Percentiles rank a stretch among this genome's conserved stretches.
phyloP scores from a whole-genome alignment of 2,329 filamentous ascomycete genomes.

The Huntiella omanensis region DNA sequence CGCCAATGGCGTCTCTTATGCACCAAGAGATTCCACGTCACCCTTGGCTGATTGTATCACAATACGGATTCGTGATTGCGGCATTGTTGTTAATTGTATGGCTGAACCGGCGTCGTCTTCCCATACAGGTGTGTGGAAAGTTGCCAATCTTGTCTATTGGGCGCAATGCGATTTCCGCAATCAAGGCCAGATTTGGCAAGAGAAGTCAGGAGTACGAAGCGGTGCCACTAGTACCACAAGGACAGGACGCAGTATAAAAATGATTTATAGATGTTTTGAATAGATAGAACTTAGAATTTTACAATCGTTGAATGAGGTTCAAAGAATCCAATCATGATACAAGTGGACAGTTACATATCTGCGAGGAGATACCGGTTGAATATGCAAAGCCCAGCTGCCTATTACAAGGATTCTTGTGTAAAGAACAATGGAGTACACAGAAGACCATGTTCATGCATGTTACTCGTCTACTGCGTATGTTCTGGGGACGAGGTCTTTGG shows the following conservation, averaged over 20 bases:
- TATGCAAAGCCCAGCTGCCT: too few species aligned
- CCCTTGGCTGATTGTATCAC: slow-evolving; percentile 2
- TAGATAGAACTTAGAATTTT: too few species aligned
- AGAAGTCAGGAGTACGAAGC: slow-evolving; percentile 2
- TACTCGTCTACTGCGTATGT: too few species aligned
- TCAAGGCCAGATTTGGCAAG: not conserved
- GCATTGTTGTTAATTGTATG: not conserved
- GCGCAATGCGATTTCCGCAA: not conserved
- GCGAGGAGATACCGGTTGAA: too few species aligned
- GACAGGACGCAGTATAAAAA: not conserved
- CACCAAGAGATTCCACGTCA: slow-evolving; percentile 3
- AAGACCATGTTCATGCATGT: too few species aligned
- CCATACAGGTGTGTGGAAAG: not conserved
- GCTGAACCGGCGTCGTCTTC: not conserved
- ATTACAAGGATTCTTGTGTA: too few species aligned
- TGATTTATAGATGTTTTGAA: too few species aligned
- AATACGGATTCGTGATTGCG: not conserved
- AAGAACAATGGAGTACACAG: too few species aligned
- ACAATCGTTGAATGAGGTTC: too few species aligned
- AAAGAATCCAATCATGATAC: too few species aligned
- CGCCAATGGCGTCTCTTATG: slow-evolving; percentile 4
- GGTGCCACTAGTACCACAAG: slow-evolving; percentile 4
- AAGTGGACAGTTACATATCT: too few species aligned
- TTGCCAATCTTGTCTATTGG: not conserved
- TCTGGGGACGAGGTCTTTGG: too few species aligned